These are phyloP conservation scores for sweet orange (Citrus sinensis) DNA, from an alignment of 345 rosid species.

Conservation along the genomic window DNA sequence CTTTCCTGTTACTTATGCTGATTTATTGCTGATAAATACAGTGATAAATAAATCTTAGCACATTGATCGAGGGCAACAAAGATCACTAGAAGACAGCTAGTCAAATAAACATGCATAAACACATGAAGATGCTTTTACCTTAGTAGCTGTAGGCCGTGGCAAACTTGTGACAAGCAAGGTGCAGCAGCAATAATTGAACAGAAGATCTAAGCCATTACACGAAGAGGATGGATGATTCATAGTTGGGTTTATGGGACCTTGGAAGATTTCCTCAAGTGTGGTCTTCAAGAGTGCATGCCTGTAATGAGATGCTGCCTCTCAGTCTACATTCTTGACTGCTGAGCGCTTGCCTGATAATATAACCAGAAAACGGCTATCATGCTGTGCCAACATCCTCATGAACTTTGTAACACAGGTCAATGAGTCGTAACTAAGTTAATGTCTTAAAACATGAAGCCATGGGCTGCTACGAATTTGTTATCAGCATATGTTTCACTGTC, in stretches of 20 bases:
- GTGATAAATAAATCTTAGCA: slow-evolving; percentile 40
- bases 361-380: neutral
- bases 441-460: neutral
- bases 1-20: neutral
- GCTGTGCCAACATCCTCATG: neutral
- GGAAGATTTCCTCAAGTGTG: neutral
- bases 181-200: neutral
- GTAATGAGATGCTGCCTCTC: neutral
- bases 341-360: neutral
- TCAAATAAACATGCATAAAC: neutral
- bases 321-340: neutral
- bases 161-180: neutral
- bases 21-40: slow-evolving; percentile 27
- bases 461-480: neutral
- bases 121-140: neutral
- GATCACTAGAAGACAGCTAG: neutral
- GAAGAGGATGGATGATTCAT: neutral
- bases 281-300: neutral
- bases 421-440: neutral
- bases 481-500: no score
- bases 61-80: neutral
- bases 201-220: neutral
- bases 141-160: neutral
- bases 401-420: neutral
- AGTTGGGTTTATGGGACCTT: neutral